Conservation (phyloP, 2,329 filamentous ascomycete species). For the Trichoderma sp. region DNA sequence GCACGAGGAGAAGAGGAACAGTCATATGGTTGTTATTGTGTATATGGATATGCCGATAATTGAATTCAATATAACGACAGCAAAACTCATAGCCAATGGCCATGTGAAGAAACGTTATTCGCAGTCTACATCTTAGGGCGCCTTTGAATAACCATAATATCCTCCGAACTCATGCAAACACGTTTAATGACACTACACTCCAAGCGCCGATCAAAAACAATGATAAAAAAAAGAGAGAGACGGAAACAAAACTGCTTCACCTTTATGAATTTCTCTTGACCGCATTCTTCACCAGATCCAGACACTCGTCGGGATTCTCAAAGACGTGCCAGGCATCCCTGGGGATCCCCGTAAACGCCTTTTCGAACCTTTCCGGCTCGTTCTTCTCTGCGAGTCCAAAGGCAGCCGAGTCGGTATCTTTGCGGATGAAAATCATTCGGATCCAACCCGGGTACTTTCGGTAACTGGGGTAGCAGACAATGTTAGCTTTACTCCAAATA, state of each 20-base stretch:
- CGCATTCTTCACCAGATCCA: constrained; percentile 30
- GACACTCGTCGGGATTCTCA: constrained; percentile 67
- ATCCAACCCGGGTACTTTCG: constrained; percentile 72
- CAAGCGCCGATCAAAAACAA: neutral
- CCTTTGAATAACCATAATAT: neutral
- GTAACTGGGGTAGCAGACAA: constrained; percentile 40
- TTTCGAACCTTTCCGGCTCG: constrained; percentile 70
- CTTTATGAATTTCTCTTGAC: constrained; percentile 20
- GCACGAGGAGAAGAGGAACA: neutral
- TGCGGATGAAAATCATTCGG: constrained; percentile 78
- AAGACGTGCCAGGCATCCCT: constrained; percentile 76
- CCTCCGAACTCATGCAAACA: neutral
- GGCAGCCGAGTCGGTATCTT: constrained; percentile 70
- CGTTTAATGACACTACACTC: neutral
- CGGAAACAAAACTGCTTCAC: neutral
- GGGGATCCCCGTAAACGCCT: constrained; percentile 75
- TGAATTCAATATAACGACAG: neutral
- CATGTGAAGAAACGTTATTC: neutral
- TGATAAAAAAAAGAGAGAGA: neutral
- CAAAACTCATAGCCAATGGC: neutral
- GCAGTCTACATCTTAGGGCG: neutral
- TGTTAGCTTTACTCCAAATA: neutral
- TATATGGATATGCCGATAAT: neutral
- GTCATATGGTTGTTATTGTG: neutral
- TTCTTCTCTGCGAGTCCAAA: constrained; percentile 71